Evolutionary conservation across 2,329 filamentous ascomycete species (phyloP).

Genomic region (Lachnum nothofagi): DNA sequence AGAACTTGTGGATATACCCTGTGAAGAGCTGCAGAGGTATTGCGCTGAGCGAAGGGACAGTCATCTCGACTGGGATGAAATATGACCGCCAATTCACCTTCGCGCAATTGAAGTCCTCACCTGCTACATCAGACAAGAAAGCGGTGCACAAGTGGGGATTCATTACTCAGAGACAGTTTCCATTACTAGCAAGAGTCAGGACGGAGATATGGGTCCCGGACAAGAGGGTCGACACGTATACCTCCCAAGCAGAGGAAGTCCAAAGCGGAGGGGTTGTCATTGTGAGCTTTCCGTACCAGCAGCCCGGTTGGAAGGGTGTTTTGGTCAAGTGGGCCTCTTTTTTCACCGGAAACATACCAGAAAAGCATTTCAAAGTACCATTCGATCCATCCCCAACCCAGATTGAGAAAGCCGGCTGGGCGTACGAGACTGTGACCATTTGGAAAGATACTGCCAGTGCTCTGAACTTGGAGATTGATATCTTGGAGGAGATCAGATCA

Average conservation of each 20-base stretch:
- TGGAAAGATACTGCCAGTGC: slow-evolving; percentile 55
- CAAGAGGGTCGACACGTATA: slow-evolving; percentile 47
- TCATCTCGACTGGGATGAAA: slow-evolving; percentile 65
- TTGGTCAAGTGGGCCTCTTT: slow-evolving; percentile 46
- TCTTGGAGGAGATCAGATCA: slow-evolving; percentile 56
- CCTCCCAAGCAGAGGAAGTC: slow-evolving; percentile 43
- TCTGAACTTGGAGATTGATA: slow-evolving; percentile 53
- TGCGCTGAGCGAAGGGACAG: slow-evolving; percentile 60
- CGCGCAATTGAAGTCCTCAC: slow-evolving; percentile 57
- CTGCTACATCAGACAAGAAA: slow-evolving; percentile 37
- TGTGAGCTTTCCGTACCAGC: slow-evolving; percentile 59
- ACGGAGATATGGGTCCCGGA: slow-evolving; percentile 67
- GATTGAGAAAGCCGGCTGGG: slow-evolving; percentile 55
- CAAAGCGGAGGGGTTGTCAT: slow-evolving; percentile 57
- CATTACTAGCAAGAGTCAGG: slow-evolving; percentile 64
- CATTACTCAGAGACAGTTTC: slow-evolving; percentile 64
- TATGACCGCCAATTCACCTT: slow-evolving; percentile 82
- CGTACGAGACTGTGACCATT: slow-evolving; percentile 56
- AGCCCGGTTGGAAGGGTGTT: slow-evolving; percentile 44
- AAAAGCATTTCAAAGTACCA: slow-evolving; percentile 63
- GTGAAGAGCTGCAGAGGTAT: slow-evolving; percentile 77
- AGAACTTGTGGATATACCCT: slow-evolving; percentile 75
- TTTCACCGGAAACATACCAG: slow-evolving; percentile 47
- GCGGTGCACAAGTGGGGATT: slow-evolving; percentile 58
- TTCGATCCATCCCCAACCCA: slow-evolving; percentile 55